A percentile compares a stretch with the other conserved stretches of the same genome.
Evolutionary conservation across 2,329 filamentous ascomycete genomes (phyloP).

Genomic region (Cordyceps cateniannulata): DNA sequence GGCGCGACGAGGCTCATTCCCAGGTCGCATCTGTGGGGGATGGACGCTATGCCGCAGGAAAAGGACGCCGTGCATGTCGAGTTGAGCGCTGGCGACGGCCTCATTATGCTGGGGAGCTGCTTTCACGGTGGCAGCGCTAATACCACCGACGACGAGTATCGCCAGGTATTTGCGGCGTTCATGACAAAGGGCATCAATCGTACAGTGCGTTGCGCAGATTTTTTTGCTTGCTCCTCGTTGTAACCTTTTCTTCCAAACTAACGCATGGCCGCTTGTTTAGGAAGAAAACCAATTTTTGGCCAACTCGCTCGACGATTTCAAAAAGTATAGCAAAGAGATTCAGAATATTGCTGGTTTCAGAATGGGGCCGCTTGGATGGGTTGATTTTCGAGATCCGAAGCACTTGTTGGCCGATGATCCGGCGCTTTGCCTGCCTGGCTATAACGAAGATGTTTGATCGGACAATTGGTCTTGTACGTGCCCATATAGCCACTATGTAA

Average conservation of each 20-base stretch:
- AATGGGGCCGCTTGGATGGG: not conserved
- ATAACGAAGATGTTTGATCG: too few species aligned
- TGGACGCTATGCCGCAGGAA: not conserved
- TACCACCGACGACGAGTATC: not conserved
- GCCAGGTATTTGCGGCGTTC: not conserved
- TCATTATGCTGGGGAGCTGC: not conserved
- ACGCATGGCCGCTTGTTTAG: not conserved
- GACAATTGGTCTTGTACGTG: too few species aligned
- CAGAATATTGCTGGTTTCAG: not conserved
- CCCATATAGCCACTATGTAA: too few species aligned
- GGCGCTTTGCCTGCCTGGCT: too few species aligned
- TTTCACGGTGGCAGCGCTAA: not conserved
- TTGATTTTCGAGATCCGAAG: not conserved
- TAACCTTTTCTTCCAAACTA: not conserved
- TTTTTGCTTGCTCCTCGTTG: not conserved
- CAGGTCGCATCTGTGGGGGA: not conserved
- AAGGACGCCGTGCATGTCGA: not conserved
- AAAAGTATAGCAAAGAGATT: not conserved
- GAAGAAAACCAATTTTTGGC: not conserved
- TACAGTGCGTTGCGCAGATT: not conserved
- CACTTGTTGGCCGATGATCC: not conserved
- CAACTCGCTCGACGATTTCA: not conserved
- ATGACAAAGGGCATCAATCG: not conserved
- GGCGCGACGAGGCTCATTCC: not conserved
- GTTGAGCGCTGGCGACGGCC: not conserved